phyloP scores from a whole-genome alignment of 257 asterid species.

The Fraxinus pennsylvanica region DNA sequence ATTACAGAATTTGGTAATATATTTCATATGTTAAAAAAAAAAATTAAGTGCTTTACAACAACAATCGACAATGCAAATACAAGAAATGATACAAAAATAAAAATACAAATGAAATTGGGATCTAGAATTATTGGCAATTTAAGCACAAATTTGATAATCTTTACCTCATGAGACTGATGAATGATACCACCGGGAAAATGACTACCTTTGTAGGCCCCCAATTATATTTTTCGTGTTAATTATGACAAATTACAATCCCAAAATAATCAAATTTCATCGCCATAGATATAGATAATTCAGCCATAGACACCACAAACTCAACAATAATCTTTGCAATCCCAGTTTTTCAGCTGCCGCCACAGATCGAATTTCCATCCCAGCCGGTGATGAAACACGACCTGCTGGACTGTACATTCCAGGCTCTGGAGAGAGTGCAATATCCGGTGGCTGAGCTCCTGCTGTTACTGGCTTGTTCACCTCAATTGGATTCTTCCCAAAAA shows the following conservation, averaged over 20 bases:
- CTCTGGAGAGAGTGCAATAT: conserved; percentile 47
- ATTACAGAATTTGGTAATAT: conserved; percentile 27
- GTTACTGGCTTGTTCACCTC: conserved; percentile 40
- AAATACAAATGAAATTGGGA: conserved; percentile 17
- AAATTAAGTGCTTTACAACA: conserved; percentile 42
- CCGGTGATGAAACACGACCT: conserved; percentile 59
- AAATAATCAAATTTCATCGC: conserved; percentile 30
- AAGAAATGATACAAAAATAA: conserved; percentile 5
- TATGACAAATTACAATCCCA: conserved; percentile 26
- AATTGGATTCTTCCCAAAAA: conserved; percentile 62
- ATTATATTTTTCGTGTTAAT: not conserved
- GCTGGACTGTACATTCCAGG: conserved; percentile 46
- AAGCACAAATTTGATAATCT: conserved; percentile 25
- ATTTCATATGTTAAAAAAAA: conserved; percentile 17
- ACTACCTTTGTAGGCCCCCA: conserved; percentile 24
- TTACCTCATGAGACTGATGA: conserved; percentile 5
- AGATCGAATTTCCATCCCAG: conserved; percentile 37
- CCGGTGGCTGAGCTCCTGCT: conserved; percentile 61
- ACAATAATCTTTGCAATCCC: conserved; percentile 28
- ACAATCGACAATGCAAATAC: conserved; percentile 28
- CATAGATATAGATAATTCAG: conserved; percentile 38
- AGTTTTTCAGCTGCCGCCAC: conserved; percentile 29
- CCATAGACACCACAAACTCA: conserved; percentile 55
- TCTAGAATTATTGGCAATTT: conserved; percentile 22
- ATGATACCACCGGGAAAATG: conserved; percentile 40